A percentile compares a stretch with the other conserved stretches of the same genome.
These are phyloP conservation scores for Cyclocybe cylindracea DNA, from an alignment of 768 basidiomycete species.

Conservation along the genomic window DNA sequence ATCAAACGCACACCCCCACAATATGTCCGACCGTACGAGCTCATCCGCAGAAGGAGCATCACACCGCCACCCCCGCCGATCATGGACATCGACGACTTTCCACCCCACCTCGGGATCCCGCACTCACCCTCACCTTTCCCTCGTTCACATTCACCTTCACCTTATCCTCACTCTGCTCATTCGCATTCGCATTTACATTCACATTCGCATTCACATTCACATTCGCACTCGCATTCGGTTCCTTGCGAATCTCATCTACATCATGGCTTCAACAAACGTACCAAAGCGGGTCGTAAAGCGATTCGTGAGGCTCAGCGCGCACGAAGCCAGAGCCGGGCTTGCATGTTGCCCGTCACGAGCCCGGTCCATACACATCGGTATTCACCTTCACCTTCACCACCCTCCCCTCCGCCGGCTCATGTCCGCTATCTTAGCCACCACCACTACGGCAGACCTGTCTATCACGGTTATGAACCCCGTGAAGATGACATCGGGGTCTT, in stretches of 20 bases:
- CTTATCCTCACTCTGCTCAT: too few relatives aligned
- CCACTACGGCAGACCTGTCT: not conserved
- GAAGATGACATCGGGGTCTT: not conserved
- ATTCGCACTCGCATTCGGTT: too few relatives aligned
- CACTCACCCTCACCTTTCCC: not conserved
- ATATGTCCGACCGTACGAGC: constrained; percentile 8
- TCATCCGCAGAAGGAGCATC: constrained; percentile 1
- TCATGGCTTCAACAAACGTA: constrained; percentile 3
- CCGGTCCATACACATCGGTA: too few relatives aligned
- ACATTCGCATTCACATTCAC: too few relatives aligned
- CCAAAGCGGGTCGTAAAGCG: constrained; percentile 11
- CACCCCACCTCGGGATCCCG: not conserved
- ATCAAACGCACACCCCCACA: constrained; percentile 10
- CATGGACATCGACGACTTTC: not conserved
- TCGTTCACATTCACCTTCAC: too few relatives aligned
- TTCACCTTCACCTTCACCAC: too few relatives aligned
- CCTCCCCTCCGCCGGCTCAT: too few relatives aligned
- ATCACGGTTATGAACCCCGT: not conserved
- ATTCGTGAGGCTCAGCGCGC: constrained; percentile 1
- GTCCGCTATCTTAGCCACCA: not conserved
- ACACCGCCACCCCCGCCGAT: constrained; percentile 2
- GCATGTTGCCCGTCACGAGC: not conserved
- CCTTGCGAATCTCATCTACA: not conserved
- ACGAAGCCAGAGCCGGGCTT: not conserved
- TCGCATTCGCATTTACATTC: too few relatives aligned